Conservation (phyloP, 768 basidiomycete genomes). For the Agrocybe chaxingu region DNA sequence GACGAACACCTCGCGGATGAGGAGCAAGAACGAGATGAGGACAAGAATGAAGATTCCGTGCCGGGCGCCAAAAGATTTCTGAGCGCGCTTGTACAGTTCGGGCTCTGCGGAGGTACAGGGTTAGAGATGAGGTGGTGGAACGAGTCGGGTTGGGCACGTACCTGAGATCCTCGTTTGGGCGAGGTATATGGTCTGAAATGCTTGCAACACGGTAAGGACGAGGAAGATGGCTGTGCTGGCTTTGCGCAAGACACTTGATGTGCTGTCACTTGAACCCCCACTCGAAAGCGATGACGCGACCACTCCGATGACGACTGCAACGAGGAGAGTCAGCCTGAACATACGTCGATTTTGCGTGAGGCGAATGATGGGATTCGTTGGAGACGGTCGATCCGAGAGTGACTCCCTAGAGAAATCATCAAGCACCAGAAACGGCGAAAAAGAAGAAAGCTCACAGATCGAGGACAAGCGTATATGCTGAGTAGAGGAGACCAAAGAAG, state of each 20-base stretch:
- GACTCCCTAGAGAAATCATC: slow-evolving; percentile 15
- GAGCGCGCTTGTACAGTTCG: slow-evolving; percentile 1
- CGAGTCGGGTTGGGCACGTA: slow-evolving; percentile 4
- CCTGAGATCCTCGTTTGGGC: slow-evolving; percentile 15
- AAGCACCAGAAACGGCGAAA: not conserved
- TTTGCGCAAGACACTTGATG: slow-evolving; percentile 24
- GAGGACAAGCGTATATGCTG: slow-evolving; percentile 37
- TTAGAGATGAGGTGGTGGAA: not conserved
- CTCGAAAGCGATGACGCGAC: slow-evolving; percentile 8
- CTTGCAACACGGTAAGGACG: slow-evolving; percentile 30
- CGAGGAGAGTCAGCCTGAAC: slow-evolving; percentile 26
- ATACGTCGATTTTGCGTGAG: slow-evolving; percentile 26
- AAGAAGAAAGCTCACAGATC: slow-evolving; percentile 29
- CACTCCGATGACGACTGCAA: slow-evolving; percentile 33
- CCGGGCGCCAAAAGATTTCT: slow-evolving; percentile 19
- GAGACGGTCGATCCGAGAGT: slow-evolving; percentile 10
- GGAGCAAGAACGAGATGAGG: slow-evolving; percentile 30
- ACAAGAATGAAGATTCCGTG: slow-evolving; percentile 28
- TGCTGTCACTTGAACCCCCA: slow-evolving; percentile 7
- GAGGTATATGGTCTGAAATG: slow-evolving; percentile 25
- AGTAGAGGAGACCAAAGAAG: slow-evolving; percentile 41
- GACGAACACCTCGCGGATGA: slow-evolving; percentile 35
- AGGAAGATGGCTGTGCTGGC: slow-evolving; percentile 35
- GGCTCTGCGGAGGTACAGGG: not conserved
- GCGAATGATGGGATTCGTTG: slow-evolving; percentile 13